Conservation (phyloP, 139 green algal species). For the Auxenochlorella pyrenoidosa region DNA sequence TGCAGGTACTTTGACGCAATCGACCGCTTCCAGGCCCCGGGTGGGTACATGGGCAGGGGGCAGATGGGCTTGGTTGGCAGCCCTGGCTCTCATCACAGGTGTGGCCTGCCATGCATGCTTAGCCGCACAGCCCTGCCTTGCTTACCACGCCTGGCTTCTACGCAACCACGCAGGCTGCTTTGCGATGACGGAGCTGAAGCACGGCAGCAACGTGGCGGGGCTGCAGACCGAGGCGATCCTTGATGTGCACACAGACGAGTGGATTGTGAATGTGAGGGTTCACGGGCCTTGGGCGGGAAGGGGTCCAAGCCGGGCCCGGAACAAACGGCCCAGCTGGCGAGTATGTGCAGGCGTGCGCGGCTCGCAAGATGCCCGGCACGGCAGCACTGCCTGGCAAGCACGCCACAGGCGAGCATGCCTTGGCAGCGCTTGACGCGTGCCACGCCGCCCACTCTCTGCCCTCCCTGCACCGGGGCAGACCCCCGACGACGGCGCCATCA, state of each 20-base stretch:
- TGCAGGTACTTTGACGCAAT: conserved; percentile 84
- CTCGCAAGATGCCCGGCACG: not conserved
- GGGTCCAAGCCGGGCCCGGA: too few relatives aligned
- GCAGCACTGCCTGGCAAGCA: not conserved
- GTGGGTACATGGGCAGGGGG: not conserved
- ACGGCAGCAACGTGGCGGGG: conserved; percentile 82
- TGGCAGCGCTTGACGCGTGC: not conserved
- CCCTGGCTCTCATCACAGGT: too few relatives aligned
- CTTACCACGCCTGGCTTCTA: not conserved
- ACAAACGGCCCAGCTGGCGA: too few relatives aligned
- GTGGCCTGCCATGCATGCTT: too few relatives aligned
- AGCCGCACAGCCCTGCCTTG: too few relatives aligned
- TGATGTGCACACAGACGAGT: conserved; percentile 83
- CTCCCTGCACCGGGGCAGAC: not conserved
- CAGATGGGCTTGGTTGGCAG: not conserved
- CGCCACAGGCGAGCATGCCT: not conserved
- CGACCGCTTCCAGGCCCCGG: conserved; percentile 45
- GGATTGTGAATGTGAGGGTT: conserved; percentile 70
- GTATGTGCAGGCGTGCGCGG: too few relatives aligned
- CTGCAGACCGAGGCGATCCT: conserved; percentile 85
- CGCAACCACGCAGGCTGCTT: conserved; percentile 76
- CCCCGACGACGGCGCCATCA: conserved; percentile 80
- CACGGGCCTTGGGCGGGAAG: too few relatives aligned
- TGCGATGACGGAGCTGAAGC: conserved; percentile 91
- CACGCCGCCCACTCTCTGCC: not conserved